These are phyloP conservation scores for Trapa bicornis DNA, from an alignment of 345 rosid genomes.

Conservation along the genomic window DNA sequence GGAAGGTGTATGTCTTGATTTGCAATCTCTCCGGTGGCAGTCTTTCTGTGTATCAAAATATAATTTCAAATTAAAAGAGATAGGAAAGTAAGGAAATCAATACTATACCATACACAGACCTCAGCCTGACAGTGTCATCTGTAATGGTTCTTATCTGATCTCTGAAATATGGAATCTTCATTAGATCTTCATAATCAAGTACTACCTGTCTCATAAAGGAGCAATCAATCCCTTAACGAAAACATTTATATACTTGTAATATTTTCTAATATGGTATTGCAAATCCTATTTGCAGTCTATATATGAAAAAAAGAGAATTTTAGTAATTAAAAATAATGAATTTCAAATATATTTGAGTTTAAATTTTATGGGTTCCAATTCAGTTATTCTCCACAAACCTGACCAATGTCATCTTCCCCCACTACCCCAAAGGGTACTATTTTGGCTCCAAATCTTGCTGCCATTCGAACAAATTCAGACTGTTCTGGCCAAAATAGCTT, in stretches of 20 bases:
- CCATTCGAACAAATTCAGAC: slow-evolving; percentile 76
- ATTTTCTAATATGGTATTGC: neutral
- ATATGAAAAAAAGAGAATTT: neutral
- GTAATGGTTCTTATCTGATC: slow-evolving; percentile 25
- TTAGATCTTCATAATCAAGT: slow-evolving; percentile 51
- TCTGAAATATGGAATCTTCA: slow-evolving; percentile 45
- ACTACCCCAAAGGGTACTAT: slow-evolving; percentile 74
- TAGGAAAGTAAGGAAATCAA: neutral
- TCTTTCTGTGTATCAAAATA: slow-evolving; percentile 20
- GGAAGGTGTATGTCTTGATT: slow-evolving; percentile 44
- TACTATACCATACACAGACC: slow-evolving; percentile 20
- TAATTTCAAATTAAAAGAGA: too few species aligned
- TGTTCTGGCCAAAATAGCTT: slow-evolving; percentile 69
- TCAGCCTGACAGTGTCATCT: slow-evolving; percentile 20
- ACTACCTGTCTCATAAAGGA: slow-evolving; percentile 27
- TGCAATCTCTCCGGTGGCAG: slow-evolving; percentile 37
- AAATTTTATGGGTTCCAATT: neutral
- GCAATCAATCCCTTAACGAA: neutral
- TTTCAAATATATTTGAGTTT: neutral
- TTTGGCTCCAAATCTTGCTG: slow-evolving; percentile 72
- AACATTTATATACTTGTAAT: neutral
- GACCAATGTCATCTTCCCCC: slow-evolving; percentile 62
- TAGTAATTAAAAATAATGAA: neutral
- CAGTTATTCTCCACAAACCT: slow-evolving; percentile 23
- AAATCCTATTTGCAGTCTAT: too few species aligned